Evolutionary conservation across 768 basidiomycete species (phyloP).

Genomic region (Ramaria rubella): DNA sequence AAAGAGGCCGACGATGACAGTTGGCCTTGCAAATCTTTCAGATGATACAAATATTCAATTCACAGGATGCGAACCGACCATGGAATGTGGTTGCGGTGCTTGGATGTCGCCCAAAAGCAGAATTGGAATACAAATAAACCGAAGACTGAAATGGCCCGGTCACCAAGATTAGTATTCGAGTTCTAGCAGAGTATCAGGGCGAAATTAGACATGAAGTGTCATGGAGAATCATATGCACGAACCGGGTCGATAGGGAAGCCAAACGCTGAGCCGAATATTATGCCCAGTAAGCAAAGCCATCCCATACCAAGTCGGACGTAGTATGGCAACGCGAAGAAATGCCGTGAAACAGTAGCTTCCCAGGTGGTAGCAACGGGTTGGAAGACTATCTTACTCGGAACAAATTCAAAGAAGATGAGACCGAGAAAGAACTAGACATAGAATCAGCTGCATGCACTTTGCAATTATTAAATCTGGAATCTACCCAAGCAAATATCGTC

Average conservation of each 20-base stretch:
- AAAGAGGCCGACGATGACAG: conserved; percentile 83
- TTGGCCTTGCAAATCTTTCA: conserved; percentile 45
- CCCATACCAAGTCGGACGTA: conserved; percentile 55
- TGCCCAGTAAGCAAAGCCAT: conserved; percentile 68
- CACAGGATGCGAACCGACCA: conserved; percentile 43
- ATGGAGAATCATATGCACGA: conserved; percentile 16
- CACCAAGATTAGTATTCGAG: conserved; percentile 62
- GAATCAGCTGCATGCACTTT: background rate
- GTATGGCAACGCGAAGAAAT: conserved; percentile 58
- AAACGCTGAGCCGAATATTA: conserved; percentile 83
- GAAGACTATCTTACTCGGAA: conserved; percentile 64
- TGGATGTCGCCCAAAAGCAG: conserved; percentile 64
- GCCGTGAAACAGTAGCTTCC: conserved; percentile 55
- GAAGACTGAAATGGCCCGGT: conserved; percentile 75
- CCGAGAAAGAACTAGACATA: conserved; percentile 19
- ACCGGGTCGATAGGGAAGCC: conserved; percentile 62
- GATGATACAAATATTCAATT: background rate
- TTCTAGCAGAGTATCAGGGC: background rate
- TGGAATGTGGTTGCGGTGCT: conserved; percentile 53
- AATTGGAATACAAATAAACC: conserved; percentile 77
- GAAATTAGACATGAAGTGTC: conserved; percentile 14
- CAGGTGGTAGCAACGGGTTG: conserved; percentile 69
- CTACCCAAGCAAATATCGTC: conserved; percentile 77
- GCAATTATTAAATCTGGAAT: conserved; percentile 41
- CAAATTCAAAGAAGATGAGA: conserved; percentile 79